A percentile compares a stretch with the other conserved stretches of the same genome.
Evolutionary conservation across 2,329 filamentous ascomycete genomes (phyloP).

Genomic region (Aureobasidium sp.): DNA sequence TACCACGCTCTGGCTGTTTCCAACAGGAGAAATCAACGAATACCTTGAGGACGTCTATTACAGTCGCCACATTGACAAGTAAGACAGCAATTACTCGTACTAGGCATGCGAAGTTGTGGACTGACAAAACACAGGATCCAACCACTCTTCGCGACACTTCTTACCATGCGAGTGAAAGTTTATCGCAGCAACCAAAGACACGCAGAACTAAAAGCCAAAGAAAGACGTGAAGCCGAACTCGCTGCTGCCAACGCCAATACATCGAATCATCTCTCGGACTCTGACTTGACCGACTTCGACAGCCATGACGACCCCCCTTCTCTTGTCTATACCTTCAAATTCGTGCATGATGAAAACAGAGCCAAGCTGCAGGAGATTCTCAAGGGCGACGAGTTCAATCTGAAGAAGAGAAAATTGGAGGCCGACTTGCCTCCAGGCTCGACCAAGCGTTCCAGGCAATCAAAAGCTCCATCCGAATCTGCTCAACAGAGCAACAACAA

Average conservation of each 20-base stretch:
- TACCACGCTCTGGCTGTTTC: neutral
- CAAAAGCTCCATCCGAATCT: neutral
- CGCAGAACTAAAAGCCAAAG: neutral
- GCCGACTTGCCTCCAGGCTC: neutral
- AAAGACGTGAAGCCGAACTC: neutral
- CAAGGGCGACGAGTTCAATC: neutral
- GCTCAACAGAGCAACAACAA: neutral
- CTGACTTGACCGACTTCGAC: conserved; percentile 5
- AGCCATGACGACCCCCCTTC: neutral
- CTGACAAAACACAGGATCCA: neutral
- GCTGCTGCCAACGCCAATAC: neutral
- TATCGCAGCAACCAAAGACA: conserved; percentile 4
- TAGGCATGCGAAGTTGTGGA: neutral
- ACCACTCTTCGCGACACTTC: neutral
- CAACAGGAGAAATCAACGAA: neutral
- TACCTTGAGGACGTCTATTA: conserved; percentile 1
- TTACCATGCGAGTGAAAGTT: neutral
- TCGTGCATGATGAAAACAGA: neutral
- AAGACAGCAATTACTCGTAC: neutral
- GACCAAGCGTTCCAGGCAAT: neutral
- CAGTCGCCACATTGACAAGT: neutral
- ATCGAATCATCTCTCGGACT: neutral
- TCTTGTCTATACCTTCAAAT: neutral
- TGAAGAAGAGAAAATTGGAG: neutral
- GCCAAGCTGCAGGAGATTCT: neutral